Base-by-base conservation (phyloP, 2,329 filamentous ascomycete species). In the Lachnellula subtilissima region DNA sequence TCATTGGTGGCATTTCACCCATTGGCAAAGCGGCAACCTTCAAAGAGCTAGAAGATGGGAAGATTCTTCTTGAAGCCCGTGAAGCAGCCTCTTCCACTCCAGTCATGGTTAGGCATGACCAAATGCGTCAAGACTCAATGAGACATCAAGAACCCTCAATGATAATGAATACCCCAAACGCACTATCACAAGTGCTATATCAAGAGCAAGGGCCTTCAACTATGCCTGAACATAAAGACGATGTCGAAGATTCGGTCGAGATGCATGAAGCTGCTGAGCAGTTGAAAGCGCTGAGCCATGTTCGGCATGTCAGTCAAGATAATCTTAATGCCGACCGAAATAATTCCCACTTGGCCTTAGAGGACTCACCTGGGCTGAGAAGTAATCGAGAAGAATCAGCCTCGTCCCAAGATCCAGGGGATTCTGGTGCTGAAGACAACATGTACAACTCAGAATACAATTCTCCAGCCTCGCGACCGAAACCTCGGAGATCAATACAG, bases 261-360 rank as follows among this genome's bases (percentile, higher is more conserved):
- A 86, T 87, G 82, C 82, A 86, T 62, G 82, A 86, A 68, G 84
- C 84, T 19, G 84, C 84, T 4, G 83, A 86, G 65, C 83, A 86
- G 67, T 74, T 87, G 5, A 86, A 86, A 64, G 83, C 83, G 1
- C 69, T 87, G 43, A 86, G 84, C 62, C 83, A 87, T 64, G 78
- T 86, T 52, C 78, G 83, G 2, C 81, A 81, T 57, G 66, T 76
- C 17, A 80, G 78, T 58, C 78, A 79, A 54, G 78, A 81, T 54
- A 62, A 64, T 55, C 55, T 59, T 48, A 60, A 61, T 22, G 65
- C 61, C 55, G 66, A 70, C 6, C 64, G 67, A 49, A 69, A 67
- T 43, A 61, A 67, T 55, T 67, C 68, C n/a, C 66, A 68, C 50
- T 60, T 69, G n/a, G 55, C 61, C 15, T 64, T 61, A 12, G 65